These are phyloP conservation scores for Termitomyces sp. DNA, from an alignment of 768 basidiomycete genomes.

Conservation along the genomic window DNA sequence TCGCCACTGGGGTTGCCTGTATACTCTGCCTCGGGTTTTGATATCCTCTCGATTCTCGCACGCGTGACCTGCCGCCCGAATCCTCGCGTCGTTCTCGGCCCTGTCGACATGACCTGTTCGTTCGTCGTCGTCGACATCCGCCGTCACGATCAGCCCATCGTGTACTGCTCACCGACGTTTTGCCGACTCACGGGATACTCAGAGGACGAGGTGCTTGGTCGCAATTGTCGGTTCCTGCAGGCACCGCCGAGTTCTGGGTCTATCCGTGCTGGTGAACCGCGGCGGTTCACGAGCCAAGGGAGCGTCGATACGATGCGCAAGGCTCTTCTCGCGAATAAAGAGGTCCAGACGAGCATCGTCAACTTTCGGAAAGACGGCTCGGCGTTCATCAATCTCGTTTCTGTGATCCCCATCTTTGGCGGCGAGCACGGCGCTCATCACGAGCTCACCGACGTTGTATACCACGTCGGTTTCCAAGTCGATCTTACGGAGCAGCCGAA, in stretches of 20 bases:
- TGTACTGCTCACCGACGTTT: slow-evolving; percentile 89
- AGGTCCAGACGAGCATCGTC: slow-evolving; percentile 83
- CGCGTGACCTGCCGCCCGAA: slow-evolving; percentile 72
- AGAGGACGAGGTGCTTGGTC: slow-evolving; percentile 75
- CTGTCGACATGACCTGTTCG: slow-evolving; percentile 89
- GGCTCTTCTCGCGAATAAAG: slow-evolving; percentile 68
- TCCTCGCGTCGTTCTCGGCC: slow-evolving; percentile 77
- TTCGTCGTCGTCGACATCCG: slow-evolving; percentile 89
- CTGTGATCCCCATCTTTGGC: slow-evolving; percentile 81
- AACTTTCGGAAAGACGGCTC: slow-evolving; percentile 86
- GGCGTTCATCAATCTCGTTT: slow-evolving; percentile 90
- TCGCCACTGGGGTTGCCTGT: slow-evolving; percentile 48
- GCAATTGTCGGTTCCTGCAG: slow-evolving; percentile 91
- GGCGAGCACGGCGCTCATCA: slow-evolving; percentile 44
- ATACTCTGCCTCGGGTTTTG: slow-evolving; percentile 91
- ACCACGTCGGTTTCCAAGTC: slow-evolving; percentile 95
- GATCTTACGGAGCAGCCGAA: slow-evolving; percentile 87
- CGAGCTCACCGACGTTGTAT: slow-evolving; percentile 70
- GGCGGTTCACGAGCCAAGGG: slow-evolving; percentile 59
- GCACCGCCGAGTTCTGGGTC: slow-evolving; percentile 50
- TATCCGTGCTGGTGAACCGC: slow-evolving; percentile 32
- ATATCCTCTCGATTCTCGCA: slow-evolving; percentile 78
- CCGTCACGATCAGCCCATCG: slow-evolving; percentile 78
- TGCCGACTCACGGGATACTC: slow-evolving; percentile 70
- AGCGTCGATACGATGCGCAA: slow-evolving; percentile 64